phyloP scores from a whole-genome alignment of 2,329 filamentous ascomycete genomes.

The Pyrenochaeta sp. region DNA sequence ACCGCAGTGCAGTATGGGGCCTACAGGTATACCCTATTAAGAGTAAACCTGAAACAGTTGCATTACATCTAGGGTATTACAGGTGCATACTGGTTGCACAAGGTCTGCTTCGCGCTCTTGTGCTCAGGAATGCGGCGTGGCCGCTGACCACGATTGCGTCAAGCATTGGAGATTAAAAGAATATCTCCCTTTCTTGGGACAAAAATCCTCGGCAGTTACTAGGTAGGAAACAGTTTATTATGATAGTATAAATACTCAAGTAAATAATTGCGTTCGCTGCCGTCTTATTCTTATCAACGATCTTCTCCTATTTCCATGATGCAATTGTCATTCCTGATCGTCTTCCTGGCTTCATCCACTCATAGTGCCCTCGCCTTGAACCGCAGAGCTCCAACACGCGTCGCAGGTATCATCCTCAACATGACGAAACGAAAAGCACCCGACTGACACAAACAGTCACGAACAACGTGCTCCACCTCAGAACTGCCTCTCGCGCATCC shows the following conservation, averaged over 20 bases:
- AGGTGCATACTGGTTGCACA: not conserved
- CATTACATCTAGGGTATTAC: not conserved
- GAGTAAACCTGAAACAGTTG: not conserved
- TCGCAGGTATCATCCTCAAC: slow-evolving; percentile 7
- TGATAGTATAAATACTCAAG: not conserved
- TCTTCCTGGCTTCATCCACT: not conserved
- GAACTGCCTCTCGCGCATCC: slow-evolving; percentile 2
- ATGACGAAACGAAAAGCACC: not conserved
- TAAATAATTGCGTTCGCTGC: not conserved
- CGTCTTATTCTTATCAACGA: not conserved
- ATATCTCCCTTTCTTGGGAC: slow-evolving; percentile 7
- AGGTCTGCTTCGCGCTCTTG: not conserved
- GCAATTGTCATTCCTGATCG: not conserved
- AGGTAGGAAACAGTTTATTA: not conserved
- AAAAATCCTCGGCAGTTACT: not conserved
- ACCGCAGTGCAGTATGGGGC: not conserved
- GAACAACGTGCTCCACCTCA: slow-evolving; percentile 18
- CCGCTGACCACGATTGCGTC: slow-evolving; percentile 1
- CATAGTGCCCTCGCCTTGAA: slow-evolving; percentile 1
- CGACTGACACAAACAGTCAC: slow-evolving; percentile 12
- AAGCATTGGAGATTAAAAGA: not conserved
- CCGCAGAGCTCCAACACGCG: slow-evolving; percentile 8
- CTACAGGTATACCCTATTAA: not conserved
- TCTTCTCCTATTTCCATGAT: slow-evolving; percentile 5
- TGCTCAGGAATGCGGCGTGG: slow-evolving; percentile 12